These are phyloP conservation scores for Teratosphaeria epicoccoides DNA, from an alignment of 2,329 filamentous ascomycete genomes.

Conservation along the genomic window DNA sequence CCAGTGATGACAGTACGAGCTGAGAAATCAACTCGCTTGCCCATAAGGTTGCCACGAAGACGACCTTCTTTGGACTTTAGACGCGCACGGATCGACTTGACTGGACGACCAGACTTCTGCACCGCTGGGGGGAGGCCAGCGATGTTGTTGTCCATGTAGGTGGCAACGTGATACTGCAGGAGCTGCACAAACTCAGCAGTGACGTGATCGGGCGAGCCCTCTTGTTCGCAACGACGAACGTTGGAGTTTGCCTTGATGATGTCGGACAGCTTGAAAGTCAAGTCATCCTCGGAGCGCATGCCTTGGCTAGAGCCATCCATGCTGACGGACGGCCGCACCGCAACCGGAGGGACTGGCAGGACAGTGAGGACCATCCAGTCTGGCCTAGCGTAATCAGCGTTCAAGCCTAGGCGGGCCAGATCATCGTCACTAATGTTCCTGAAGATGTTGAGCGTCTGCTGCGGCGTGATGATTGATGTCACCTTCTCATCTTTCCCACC, in stretches of 20 bases:
- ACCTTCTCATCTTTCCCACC: constrained; percentile 56
- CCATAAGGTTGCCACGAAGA: constrained; percentile 97
- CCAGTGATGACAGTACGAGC: constrained; percentile 99
- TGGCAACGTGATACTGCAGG: constrained; percentile 95
- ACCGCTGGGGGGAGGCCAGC: constrained; percentile 87
- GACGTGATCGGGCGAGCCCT: constrained; percentile 86
- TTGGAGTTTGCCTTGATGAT: constrained; percentile 97
- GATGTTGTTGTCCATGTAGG: constrained; percentile 99
- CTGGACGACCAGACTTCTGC: constrained; percentile 91
- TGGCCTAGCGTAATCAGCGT: constrained; percentile 85
- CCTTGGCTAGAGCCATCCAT: constrained; percentile 91
- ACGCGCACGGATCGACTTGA: constrained; percentile 92
- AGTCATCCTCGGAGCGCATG: constrained; percentile 91
- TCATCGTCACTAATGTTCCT: constrained; percentile 73
- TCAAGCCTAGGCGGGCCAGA: constrained; percentile 78
- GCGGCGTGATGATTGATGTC: constrained; percentile 70
- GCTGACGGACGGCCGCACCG: constrained; percentile 91
- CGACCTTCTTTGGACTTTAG: constrained; percentile 98
- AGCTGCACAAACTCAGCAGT: constrained; percentile 82
- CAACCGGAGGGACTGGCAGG: constrained; percentile 86
- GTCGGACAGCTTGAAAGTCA: constrained; percentile 98
- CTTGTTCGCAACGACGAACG: constrained; percentile 78
- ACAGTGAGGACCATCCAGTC: constrained; percentile 99
- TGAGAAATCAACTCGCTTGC: constrained; percentile 98
- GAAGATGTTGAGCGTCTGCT: constrained; percentile 77